Conservation (phyloP, 805 yeast genomes). For the Ogataea nitratoaversa region DNA sequence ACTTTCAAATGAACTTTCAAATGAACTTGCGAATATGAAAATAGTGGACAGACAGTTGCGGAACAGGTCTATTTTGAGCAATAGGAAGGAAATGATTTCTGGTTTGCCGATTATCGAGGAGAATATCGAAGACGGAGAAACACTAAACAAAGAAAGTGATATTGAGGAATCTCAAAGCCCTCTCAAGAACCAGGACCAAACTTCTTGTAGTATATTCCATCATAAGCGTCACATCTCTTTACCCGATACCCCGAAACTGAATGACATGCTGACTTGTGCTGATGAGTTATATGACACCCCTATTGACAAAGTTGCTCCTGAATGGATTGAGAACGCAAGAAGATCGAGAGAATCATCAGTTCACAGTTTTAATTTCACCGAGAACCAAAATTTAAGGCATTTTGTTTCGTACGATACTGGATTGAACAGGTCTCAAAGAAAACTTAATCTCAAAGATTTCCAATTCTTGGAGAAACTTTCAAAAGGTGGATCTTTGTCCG, state of each 20-base stretch:
- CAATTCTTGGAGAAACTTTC: slow-evolving; percentile 7
- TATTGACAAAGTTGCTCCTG: slow-evolving; percentile 6
- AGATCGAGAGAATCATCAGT: slow-evolving; percentile 1
- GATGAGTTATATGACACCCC: slow-evolving; percentile 3
- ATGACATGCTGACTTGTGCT: background rate
- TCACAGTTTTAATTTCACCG: background rate
- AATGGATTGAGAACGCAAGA: background rate
- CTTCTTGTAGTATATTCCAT: background rate
- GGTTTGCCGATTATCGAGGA: slow-evolving; percentile 9
- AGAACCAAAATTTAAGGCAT: slow-evolving; percentile 24
- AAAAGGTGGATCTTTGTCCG: background rate
- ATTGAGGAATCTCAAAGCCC: background rate
- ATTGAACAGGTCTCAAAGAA: slow-evolving; percentile 9
- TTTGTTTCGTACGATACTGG: slow-evolving; percentile 31
- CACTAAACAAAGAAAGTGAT: background rate
- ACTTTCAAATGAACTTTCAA: background rate
- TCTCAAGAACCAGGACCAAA: background rate
- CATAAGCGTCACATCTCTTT: slow-evolving; percentile 22
- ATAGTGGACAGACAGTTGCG: background rate
- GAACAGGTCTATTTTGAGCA: background rate
- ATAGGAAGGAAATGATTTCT: background rate
- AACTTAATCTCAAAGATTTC: slow-evolving; percentile 10
- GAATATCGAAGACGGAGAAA: background rate
- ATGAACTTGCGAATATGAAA: too few relatives aligned
- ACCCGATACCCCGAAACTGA: slow-evolving; percentile 18